These are phyloP conservation scores for Chlamydomonas eustigma DNA, from an alignment of 139 green algal species.

Conservation along the genomic window DNA sequence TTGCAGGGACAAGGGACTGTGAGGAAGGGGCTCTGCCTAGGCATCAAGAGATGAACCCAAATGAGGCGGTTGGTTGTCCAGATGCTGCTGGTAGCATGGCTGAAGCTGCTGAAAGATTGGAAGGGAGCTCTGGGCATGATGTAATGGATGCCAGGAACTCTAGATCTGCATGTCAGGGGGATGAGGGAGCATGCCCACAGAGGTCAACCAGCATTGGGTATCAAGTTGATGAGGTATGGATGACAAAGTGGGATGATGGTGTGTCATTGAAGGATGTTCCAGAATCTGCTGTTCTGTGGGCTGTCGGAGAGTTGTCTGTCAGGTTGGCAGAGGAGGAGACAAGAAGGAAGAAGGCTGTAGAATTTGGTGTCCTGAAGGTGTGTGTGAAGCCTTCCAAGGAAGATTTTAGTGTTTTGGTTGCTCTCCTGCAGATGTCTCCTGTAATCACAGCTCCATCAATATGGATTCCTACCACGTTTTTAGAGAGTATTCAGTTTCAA, in stretches of 20 bases:
- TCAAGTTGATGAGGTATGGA: background rate
- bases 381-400: background rate
- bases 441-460: background rate
- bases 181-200: background rate
- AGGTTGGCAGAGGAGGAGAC: constrained; percentile 47
- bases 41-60: too few relatives aligned
- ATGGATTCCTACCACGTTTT: background rate
- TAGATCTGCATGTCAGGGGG: background rate
- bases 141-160: background rate
- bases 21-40: too few relatives aligned
- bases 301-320: constrained; percentile 55
- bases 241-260: constrained; percentile 13
- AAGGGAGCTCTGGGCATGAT: background rate
- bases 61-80: too few relatives aligned
- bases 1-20: too few relatives aligned
- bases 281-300: constrained; percentile 37
- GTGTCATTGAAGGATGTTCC: constrained; percentile 15
- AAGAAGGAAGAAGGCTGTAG: background rate
- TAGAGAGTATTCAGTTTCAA: background rate
- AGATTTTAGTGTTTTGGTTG: too few relatives aligned
- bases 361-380: background rate
- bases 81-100: too few relatives aligned
- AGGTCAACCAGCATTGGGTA: background rate
- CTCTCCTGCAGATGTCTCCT: background rate
- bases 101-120: too few relatives aligned